Percentiles rank a stretch among this genome's conserved stretches.
phyloP scores from a whole-genome alignment of 371 early-diverging fungal species.

The Mortierella sp. region DNA sequence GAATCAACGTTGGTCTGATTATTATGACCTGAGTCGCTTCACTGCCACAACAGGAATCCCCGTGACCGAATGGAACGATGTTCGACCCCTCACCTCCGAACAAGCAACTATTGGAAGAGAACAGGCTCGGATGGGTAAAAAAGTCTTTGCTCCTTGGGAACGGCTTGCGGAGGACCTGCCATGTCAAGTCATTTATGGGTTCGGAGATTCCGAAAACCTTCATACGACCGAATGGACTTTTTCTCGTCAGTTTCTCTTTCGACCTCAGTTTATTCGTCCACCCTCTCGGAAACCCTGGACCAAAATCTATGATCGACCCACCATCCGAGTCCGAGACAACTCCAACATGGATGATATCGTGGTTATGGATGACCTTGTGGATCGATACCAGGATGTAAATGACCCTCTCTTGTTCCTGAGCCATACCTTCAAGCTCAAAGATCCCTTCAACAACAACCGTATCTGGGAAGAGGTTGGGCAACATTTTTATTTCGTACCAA shows the following conservation, averaged over 20 bases:
- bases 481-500: constrained; percentile 24
- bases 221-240: constrained; percentile 21
- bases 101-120: constrained; percentile 2
- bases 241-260: constrained; percentile 21
- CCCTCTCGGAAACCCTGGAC: constrained; percentile 3
- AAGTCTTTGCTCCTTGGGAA: constrained; percentile 10
- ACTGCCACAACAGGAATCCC: constrained; percentile 26
- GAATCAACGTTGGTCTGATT: constrained; percentile 35
- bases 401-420: constrained; percentile 9
- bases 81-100: constrained; percentile 21
- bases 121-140: background rate
- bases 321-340: background rate
- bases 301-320: background rate
- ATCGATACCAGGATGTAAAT: constrained; percentile 14
- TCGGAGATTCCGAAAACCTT: constrained; percentile 15
- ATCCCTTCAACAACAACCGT: background rate
- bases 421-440: constrained; percentile 26
- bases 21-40: constrained; percentile 29
- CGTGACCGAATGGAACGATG: constrained; percentile 16
- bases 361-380: constrained; percentile 25
- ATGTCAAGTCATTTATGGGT: constrained; percentile 23
- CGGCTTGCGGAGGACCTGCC: constrained; percentile 26
- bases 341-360: background rate
- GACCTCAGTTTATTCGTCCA: constrained; percentile 5
- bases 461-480: constrained; percentile 18